Percentiles rank a stretch among this genome's conserved stretches.
phyloP scores from a whole-genome alignment of 148 eudicot species.

The Vaccinium vitisidaea region DNA sequence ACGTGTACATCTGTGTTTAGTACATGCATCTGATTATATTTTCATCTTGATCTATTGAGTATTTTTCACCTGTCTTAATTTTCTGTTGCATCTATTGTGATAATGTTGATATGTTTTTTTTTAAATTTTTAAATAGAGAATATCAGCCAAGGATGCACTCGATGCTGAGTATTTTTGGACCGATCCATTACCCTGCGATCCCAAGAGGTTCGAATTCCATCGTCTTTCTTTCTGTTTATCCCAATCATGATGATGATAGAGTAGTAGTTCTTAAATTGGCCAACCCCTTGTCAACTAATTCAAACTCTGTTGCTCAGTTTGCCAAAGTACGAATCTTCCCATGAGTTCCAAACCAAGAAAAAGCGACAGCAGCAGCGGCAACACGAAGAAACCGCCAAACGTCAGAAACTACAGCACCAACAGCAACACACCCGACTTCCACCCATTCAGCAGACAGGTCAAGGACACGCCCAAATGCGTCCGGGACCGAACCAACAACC shows the following conservation, averaged over 20 bases:
- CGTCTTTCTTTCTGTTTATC: neutral
- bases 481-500: constrained; percentile 60
- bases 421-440: constrained; percentile 66
- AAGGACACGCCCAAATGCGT: constrained; percentile 57
- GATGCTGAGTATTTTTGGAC: constrained; percentile 93
- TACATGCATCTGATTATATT: neutral
- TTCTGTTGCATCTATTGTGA: neutral
- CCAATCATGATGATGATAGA: neutral
- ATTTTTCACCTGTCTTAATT: neutral
- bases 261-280: neutral
- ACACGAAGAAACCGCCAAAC: constrained; percentile 73
- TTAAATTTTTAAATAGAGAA: constrained; percentile 54
- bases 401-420: constrained; percentile 82
- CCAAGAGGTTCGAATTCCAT: constrained; percentile 56
- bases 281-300: neutral
- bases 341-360: constrained; percentile 86
- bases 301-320: constrained; percentile 37
- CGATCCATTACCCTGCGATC: constrained; percentile 93
- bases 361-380: constrained; percentile 81
- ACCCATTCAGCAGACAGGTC: constrained; percentile 66
- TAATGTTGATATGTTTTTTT: neutral
- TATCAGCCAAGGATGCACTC: constrained; percentile 83
- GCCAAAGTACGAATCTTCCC: constrained; percentile 81
- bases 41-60: neutral
- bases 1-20: neutral